Conservation (phyloP, 2,329 filamentous ascomycete genomes). For the Nemania sp. region DNA sequence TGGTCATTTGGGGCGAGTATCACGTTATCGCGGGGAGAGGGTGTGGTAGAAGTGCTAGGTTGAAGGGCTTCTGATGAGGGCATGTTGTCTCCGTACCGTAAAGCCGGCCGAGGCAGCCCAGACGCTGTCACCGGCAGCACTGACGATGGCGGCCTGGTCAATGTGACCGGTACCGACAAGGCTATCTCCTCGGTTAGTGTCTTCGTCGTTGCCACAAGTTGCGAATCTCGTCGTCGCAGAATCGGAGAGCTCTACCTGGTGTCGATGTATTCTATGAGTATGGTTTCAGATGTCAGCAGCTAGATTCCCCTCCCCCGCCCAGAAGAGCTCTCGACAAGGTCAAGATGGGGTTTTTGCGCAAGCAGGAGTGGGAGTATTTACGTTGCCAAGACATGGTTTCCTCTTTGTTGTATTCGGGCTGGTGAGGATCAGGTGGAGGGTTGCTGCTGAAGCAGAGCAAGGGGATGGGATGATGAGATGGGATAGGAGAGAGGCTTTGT, state of each 20-base stretch:
- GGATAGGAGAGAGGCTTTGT: no score
- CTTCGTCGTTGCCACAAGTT: background rate
- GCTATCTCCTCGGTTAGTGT: slow-evolving; percentile 52
- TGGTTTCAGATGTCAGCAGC: slow-evolving; percentile 32
- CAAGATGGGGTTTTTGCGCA: slow-evolving; percentile 33
- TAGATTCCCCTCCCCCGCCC: slow-evolving; percentile 9
- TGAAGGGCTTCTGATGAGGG: no score
- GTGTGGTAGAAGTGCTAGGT: background rate
- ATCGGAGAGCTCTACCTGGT: slow-evolving; percentile 53
- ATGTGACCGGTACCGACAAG: slow-evolving; percentile 79
- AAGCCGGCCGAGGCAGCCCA: slow-evolving; percentile 77
- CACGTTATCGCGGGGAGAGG: background rate
- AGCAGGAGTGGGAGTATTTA: slow-evolving; percentile 45
- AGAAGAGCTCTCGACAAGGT: slow-evolving; percentile 10
- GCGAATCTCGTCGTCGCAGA: background rate
- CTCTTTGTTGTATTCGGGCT: slow-evolving; percentile 20
- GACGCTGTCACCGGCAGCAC: slow-evolving; percentile 75
- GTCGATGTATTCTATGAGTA: slow-evolving; percentile 60
- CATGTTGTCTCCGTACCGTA: no score
- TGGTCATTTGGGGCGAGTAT: background rate
- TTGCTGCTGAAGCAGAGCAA: slow-evolving; percentile 12
- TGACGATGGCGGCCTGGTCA: slow-evolving; percentile 85
- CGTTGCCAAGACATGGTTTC: slow-evolving; percentile 76
- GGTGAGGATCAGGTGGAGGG: slow-evolving; percentile 13
- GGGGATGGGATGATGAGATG: slow-evolving; percentile 2